Evolutionary conservation across 2,329 filamentous ascomycete species (phyloP).

Genomic region (Furcasterigmium sp.): DNA sequence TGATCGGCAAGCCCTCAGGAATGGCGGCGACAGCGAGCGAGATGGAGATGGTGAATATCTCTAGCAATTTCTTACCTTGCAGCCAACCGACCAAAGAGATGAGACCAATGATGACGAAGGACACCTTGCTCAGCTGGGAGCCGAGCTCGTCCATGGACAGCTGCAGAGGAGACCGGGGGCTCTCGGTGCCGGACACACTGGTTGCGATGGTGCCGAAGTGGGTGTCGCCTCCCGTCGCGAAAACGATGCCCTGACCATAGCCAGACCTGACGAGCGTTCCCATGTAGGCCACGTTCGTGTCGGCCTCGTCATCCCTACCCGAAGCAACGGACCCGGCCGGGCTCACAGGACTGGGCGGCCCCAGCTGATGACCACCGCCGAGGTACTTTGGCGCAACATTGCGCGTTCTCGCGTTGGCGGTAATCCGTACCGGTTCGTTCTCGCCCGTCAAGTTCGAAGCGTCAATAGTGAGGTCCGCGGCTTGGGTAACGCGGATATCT

Average conservation of each 20-base stretch:
- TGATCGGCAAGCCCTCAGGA: slow-evolving; percentile 92
- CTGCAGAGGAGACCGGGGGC: slow-evolving; percentile 87
- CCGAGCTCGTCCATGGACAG: slow-evolving; percentile 97
- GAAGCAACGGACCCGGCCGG: slow-evolving; percentile 35
- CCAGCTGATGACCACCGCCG: slow-evolving; percentile 14
- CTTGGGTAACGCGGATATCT: slow-evolving; percentile 88
- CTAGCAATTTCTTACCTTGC: slow-evolving; percentile 82
- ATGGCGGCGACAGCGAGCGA: slow-evolving; percentile 95
- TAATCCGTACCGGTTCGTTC: slow-evolving; percentile 85
- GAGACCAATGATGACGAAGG: slow-evolving; percentile 87
- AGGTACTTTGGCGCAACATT: slow-evolving; percentile 24
- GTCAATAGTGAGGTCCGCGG: slow-evolving; percentile 87
- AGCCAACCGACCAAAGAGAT: slow-evolving; percentile 89
- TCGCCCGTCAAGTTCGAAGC: slow-evolving; percentile 96
- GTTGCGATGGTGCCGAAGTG: slow-evolving; percentile 96
- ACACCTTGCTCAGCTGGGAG: slow-evolving; percentile 93
- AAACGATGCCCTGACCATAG: slow-evolving; percentile 94
- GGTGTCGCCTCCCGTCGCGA: slow-evolving; percentile 87
- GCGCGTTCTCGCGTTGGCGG: slow-evolving; percentile 50
- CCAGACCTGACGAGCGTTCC: slow-evolving; percentile 93
- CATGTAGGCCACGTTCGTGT: slow-evolving; percentile 96
- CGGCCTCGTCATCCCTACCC: slow-evolving; percentile 63
- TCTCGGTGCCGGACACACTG: slow-evolving; percentile 91
- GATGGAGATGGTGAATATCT: slow-evolving; percentile 97
- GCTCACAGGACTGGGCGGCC: slow-evolving; percentile 30